Base-by-base conservation (phyloP, 169 alveolate species). In the Plasmodium gonderi region DNA sequence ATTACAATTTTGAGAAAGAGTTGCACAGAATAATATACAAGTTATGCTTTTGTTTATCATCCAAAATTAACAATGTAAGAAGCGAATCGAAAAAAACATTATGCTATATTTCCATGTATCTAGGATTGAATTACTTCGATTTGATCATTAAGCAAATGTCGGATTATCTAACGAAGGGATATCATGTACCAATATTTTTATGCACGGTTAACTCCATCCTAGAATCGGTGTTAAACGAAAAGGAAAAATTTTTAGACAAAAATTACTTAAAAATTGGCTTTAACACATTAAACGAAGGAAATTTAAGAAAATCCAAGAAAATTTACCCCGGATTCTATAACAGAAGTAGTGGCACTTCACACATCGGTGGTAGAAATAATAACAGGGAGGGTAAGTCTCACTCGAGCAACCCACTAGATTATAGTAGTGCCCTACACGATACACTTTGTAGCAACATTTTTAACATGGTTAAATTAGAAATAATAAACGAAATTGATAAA, bases 1-100 rank as follows among this genome's bases (percentile, higher is more conserved):
- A 78, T 90, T 77, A 90, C 74, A 90, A 78, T 90, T 90, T 90
- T 78, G 82, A 90, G 44, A 90, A 90, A 78, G 94, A 90, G 38
- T 78, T 90, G 26, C 79, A 79, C 72, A 90, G 54, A 65, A 90
- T 90, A 40, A 78, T 90, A 33, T 77, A 90, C 74, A 90, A 78
- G 36, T 67, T 90, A 64, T 90, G 94, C 64, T 78, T 17, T 20
- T 90, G 91, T 14, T 65, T 90, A 31, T 90, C 94, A 1, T 90
- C 94, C 26, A 79, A 67, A 90, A 26, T 20, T 38, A 78, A 78
- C 80, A 90, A 38, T 40, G 72, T 90, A 47, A 77, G 94, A 90
- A 78, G 77, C 26, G 94, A 90, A 78, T 45, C 94, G 74, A 90
- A 90, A 38, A 90, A 76, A 68, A 38, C 94, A 6, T 54, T 90